Conservation (phyloP, 2,329 filamentous ascomycete species). For the Cercospora janseana region DNA sequence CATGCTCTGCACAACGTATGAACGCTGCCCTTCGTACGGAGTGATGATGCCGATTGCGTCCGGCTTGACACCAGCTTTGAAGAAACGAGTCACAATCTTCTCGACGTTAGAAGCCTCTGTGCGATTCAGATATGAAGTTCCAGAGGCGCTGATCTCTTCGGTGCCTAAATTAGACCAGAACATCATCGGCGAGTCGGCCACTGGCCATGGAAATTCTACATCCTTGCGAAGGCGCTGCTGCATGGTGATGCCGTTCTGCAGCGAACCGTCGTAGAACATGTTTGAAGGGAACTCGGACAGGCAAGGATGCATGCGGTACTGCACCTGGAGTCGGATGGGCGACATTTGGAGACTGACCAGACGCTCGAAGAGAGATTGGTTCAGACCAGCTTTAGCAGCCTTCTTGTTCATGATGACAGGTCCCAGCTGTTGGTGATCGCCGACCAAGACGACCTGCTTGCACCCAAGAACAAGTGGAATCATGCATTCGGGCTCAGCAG, state of each 20-base stretch:
- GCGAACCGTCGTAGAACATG: conserved; percentile 98
- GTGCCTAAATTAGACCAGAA: conserved; percentile 99
- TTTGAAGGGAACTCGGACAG: conserved; percentile 96
- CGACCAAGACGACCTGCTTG: conserved; percentile 98
- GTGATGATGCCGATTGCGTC: conserved; percentile 95
- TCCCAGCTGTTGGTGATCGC: conserved; percentile 95
- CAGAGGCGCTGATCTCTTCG: conserved; percentile 96
- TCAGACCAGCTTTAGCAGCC: conserved; percentile 92
- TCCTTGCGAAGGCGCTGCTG: conserved; percentile 85
- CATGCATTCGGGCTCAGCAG: conserved; percentile 97
- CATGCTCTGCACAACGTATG: conserved; percentile 99
- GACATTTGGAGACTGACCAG: conserved; percentile 86
- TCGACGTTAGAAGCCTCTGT: conserved; percentile 97
- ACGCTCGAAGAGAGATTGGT: conserved; percentile 97
- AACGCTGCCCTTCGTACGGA: conserved; percentile 95
- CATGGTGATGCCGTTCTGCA: conserved; percentile 94
- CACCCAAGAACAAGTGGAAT: conserved; percentile 95
- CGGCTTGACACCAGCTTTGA: conserved; percentile 96
- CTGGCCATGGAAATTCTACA: conserved; percentile 97
- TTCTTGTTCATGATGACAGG: conserved; percentile 99
- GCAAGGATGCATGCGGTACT: conserved; percentile 99
- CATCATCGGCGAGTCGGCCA: conserved; percentile 96
- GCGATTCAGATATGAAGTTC: conserved; percentile 95
- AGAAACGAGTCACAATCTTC: conserved; percentile 97
- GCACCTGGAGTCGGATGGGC: conserved; percentile 90